A percentile compares a stretch with the other conserved stretches of the same genome.
These are phyloP conservation scores for Arxiozyma bovina DNA, from an alignment of 1,139 yeast species.

Conservation along the genomic window DNA sequence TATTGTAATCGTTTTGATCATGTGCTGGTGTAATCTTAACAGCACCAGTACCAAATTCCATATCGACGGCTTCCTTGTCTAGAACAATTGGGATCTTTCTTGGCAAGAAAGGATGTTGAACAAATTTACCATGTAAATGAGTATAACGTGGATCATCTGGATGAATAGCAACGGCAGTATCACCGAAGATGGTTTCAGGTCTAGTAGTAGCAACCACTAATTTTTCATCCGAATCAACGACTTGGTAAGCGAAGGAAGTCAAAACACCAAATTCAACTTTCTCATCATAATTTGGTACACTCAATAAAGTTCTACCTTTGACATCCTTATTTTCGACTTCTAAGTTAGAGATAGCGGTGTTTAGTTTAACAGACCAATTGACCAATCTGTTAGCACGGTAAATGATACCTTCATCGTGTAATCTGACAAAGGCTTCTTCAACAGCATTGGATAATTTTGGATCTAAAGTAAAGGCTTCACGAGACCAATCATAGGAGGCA, in stretches of 20 bases:
- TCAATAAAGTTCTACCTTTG: conserved; percentile 67
- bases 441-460: conserved; percentile 76
- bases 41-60: conserved; percentile 99
- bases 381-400: conserved; percentile 91
- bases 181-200: conserved; percentile 98
- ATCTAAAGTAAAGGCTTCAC: conserved; percentile 88
- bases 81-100: conserved; percentile 80
- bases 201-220: conserved; percentile 93
- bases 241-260: conserved; percentile 86
- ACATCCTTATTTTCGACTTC: conserved; percentile 92
- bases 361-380: conserved; percentile 92
- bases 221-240: conserved; percentile 71
- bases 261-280: conserved; percentile 93
- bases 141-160: conserved; percentile 88
- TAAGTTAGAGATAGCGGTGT: conserved; percentile 90
- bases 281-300: conserved; percentile 84
- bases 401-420: conserved; percentile 91
- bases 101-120: conserved; percentile 81
- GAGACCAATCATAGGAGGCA: conserved; percentile 93
- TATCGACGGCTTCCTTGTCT: conserved; percentile 91
- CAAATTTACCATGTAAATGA: conserved; percentile 90
- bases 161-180: conserved; percentile 94
- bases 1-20: conserved; percentile 90
- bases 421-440: conserved; percentile 78
- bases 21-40: conserved; percentile 98